A percentile compares a stretch with the other conserved stretches of the same genome.
Evolutionary conservation across 2,329 filamentous ascomycete genomes (phyloP).

Genomic region (Pseudogymnoascus sp.): DNA sequence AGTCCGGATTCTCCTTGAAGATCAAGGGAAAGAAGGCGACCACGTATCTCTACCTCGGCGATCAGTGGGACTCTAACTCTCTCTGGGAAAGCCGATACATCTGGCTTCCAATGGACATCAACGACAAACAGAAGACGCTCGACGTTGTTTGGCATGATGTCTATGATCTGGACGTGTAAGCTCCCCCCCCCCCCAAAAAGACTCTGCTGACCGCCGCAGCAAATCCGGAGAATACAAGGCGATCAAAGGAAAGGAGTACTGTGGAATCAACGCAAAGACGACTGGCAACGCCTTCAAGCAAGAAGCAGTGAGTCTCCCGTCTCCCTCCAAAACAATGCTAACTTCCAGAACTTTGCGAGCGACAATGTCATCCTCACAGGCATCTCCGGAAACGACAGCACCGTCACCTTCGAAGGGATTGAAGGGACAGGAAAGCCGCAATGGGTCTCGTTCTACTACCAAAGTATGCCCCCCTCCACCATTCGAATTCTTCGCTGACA

Average conservation of each 20-base stretch:
- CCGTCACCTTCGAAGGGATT: conserved; percentile 40
- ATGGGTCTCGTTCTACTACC: conserved; percentile 50
- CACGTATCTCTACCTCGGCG: background rate
- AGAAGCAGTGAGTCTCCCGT: conserved; percentile 41
- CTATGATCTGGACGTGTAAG: conserved; percentile 43
- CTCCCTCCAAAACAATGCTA: background rate
- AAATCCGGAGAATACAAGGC: conserved; percentile 37
- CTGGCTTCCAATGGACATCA: conserved; percentile 45
- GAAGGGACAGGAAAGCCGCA: conserved; percentile 42
- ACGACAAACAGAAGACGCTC: conserved; percentile 42
- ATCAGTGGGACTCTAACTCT: conserved; percentile 43
- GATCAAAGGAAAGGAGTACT: conserved; percentile 40
- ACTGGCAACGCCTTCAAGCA: conserved; percentile 43
- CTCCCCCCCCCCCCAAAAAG: background rate
- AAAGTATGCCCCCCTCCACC: conserved; percentile 28
- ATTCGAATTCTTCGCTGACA: background rate
- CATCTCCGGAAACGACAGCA: conserved; percentile 47
- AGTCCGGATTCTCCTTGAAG: conserved; percentile 40
- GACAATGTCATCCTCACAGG: conserved; percentile 40
- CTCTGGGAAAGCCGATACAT: conserved; percentile 50
- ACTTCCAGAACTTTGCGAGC: conserved; percentile 35
- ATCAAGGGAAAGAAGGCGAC: conserved; percentile 40
- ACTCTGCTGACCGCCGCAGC: conserved; percentile 11
- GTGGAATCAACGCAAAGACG: conserved; percentile 35
- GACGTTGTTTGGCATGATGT: conserved; percentile 45